Conservation (phyloP, 2,329 filamentous ascomycete species). For the Chaetomiaceae sp. region DNA sequence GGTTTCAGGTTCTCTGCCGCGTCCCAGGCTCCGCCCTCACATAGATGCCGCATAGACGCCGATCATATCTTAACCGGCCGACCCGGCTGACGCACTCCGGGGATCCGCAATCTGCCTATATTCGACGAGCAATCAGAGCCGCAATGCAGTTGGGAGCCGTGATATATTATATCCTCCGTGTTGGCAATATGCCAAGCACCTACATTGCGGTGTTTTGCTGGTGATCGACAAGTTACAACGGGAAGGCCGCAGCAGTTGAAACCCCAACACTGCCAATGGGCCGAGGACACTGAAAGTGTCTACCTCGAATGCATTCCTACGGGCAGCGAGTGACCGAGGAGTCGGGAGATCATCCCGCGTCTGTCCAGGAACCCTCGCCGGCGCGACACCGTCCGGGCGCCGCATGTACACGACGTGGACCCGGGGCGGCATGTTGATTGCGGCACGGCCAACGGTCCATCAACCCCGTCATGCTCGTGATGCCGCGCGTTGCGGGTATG, state of each 20-base stretch:
- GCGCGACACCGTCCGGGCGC: not conserved
- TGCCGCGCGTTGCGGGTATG: not conserved
- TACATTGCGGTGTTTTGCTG: not conserved
- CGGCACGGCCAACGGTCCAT: not conserved
- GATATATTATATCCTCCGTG: too few relatives aligned
- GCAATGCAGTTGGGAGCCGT: slow-evolving; percentile 20
- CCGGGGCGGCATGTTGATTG: slow-evolving; percentile 11
- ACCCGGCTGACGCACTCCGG: slow-evolving; percentile 13
- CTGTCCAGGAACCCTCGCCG: slow-evolving; percentile 4
- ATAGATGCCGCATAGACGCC: slow-evolving; percentile 6
- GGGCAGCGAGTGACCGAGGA: not conserved
- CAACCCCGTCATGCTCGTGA: slow-evolving; percentile 1
- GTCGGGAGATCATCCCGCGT: slow-evolving; percentile 17
- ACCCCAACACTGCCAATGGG: too few relatives aligned
- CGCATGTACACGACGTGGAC: slow-evolving; percentile 5
- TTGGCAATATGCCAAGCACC: too few relatives aligned
- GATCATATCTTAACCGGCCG: slow-evolving; percentile 13
- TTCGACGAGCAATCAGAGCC: slow-evolving; percentile 21
- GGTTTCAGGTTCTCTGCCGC: slow-evolving; percentile 15
- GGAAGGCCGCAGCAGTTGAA: not conserved
- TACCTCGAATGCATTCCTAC: too few relatives aligned
- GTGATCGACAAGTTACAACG: not conserved
- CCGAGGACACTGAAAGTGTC: too few relatives aligned
- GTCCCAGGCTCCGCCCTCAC: too few relatives aligned
- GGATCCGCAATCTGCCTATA: slow-evolving; percentile 22